Conservation (phyloP, 768 basidiomycete species). For the Agaricus subrufescens region DNA sequence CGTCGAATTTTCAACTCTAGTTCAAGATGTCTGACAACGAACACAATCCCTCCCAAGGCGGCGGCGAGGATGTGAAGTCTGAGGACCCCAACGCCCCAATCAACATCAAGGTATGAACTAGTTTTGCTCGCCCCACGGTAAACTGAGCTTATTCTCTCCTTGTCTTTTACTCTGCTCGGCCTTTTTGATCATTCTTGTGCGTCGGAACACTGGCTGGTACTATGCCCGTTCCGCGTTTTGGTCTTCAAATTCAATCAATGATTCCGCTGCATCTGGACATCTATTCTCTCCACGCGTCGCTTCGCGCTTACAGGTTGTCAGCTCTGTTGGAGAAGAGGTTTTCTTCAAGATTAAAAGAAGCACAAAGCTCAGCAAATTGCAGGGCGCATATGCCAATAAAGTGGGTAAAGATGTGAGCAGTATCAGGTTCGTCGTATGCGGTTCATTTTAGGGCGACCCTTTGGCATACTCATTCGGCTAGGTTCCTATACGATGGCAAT, state of each 20-base stretch:
- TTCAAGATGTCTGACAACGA: conserved; percentile 52
- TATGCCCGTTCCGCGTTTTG: neutral
- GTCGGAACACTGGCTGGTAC: neutral
- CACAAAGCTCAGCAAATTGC: conserved; percentile 89
- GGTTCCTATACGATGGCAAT: conserved; percentile 87
- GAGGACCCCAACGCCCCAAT: conserved; percentile 64
- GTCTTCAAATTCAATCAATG: neutral
- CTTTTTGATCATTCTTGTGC: neutral
- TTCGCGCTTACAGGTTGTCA: conserved; percentile 53
- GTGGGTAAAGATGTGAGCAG: conserved; percentile 85
- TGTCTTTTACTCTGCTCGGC: neutral
- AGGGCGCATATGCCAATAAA: conserved; percentile 88
- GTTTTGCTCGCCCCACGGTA: no score
- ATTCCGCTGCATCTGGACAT: neutral
- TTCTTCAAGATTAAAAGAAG: conserved; percentile 97
- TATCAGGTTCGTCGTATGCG: conserved; percentile 64
- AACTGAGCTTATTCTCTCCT: neutral
- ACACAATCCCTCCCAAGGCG: conserved; percentile 23
- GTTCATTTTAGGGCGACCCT: conserved; percentile 1
- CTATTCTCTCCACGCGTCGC: neutral
- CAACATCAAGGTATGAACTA: conserved; percentile 65
- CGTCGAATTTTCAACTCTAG: neutral
- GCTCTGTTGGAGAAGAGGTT: conserved; percentile 77
- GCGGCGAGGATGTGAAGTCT: conserved; percentile 43
- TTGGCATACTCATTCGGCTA: conserved; percentile 23